Percentiles rank a stretch among this genome's conserved stretches.
Evolutionary conservation across 2,329 filamentous ascomycete species (phyloP).

Genomic region (Sporothrix phasma): DNA sequence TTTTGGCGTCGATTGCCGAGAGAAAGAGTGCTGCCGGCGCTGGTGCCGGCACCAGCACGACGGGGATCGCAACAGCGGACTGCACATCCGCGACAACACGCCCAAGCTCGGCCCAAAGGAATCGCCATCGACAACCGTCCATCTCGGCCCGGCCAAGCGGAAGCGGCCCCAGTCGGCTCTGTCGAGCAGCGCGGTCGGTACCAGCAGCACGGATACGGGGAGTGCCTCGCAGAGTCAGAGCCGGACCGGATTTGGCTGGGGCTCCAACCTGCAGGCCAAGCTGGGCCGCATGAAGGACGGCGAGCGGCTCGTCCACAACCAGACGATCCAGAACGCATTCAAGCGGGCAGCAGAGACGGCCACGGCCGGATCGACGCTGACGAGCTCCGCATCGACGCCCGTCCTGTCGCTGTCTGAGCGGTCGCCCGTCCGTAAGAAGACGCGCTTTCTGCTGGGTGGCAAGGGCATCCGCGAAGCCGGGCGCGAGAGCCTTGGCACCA

Average conservation of each 20-base stretch:
- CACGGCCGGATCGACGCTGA: constrained; percentile 5
- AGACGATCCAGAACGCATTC: constrained; percentile 11
- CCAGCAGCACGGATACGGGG: constrained; percentile 20
- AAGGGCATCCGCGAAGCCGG: constrained; percentile 71
- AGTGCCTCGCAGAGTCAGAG: constrained; percentile 12
- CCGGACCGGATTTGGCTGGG: constrained; percentile 43
- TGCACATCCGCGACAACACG: constrained; percentile 12
- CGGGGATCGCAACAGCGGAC: constrained; percentile 29
- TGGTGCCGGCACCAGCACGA: constrained; percentile 28
- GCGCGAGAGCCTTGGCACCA: constrained; percentile 56
- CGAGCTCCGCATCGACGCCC: constrained; percentile 11
- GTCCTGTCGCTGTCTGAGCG: constrained; percentile 21
- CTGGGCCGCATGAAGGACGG: constrained; percentile 53
- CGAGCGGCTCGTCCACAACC: constrained; percentile 26
- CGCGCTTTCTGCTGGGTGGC: constrained; percentile 65
- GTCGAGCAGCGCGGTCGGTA: constrained; percentile 20
- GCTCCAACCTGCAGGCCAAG: constrained; percentile 44
- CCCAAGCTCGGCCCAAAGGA: constrained; percentile 32
- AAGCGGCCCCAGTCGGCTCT: constrained; percentile 46
- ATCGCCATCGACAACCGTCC: constrained; percentile 34
- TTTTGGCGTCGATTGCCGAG: constrained; percentile 15
- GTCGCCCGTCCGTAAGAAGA: constrained; percentile 58
- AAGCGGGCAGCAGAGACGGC: neutral
- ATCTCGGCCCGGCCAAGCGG: constrained; percentile 51
- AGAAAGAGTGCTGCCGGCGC: constrained; percentile 16